These are phyloP conservation scores for Gossypium thurberi DNA, from an alignment of 345 rosid genomes.

Conservation along the genomic window DNA sequence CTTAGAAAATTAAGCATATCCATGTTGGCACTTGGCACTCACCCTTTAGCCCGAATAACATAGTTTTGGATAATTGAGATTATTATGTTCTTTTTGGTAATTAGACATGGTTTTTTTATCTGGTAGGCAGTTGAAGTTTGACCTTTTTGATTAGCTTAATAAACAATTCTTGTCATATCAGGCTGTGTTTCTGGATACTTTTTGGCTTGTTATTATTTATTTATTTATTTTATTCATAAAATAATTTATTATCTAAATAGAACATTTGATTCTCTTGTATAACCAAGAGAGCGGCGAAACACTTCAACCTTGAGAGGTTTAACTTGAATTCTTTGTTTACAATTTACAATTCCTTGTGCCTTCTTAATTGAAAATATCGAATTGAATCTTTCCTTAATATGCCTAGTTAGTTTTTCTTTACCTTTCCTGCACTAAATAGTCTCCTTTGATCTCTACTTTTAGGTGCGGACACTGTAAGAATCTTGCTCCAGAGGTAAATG, in stretches of 20 bases:
- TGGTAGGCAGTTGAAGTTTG: not conserved
- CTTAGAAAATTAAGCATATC: too few species aligned
- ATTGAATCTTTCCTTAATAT: not conserved
- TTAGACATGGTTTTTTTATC: not conserved
- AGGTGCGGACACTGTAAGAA: constrained; percentile 97
- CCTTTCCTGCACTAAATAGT: not conserved
- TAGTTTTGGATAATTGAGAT: not conserved
- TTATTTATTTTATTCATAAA: not conserved
- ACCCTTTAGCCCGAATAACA: not conserved
- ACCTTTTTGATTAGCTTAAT: not conserved
- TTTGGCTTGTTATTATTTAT: not conserved
- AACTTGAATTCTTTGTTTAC: not conserved
- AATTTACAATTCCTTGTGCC: not conserved
- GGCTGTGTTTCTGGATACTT: not conserved
- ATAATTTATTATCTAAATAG: not conserved
- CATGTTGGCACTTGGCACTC: not conserved
- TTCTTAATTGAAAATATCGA: not conserved
- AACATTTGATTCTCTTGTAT: too few species aligned
- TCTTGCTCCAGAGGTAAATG: constrained; percentile 90
- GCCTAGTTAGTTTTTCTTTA: not conserved
- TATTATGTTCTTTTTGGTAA: not conserved
- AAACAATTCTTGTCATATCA: not conserved
- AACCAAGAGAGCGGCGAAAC: too few species aligned
- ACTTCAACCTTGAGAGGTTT: not conserved
- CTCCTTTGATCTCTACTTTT: constrained; percentile 7